phyloP scores from a whole-genome alignment of 2,329 filamentous ascomycete genomes.

The Ophiostoma populinum region DNA sequence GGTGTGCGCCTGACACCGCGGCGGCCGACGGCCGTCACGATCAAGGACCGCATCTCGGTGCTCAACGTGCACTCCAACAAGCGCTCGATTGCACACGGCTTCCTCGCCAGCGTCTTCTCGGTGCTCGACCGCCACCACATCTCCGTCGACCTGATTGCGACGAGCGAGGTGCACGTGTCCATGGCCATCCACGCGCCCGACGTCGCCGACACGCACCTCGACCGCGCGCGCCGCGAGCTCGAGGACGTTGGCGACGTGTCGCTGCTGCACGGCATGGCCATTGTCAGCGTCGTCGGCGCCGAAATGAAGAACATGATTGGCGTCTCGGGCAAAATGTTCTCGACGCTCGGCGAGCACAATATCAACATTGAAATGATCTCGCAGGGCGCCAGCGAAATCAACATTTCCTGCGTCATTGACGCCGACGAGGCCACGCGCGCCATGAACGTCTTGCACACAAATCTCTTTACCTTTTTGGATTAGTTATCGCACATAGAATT shows the following conservation, averaged over 20 bases:
- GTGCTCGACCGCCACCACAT: slow-evolving; percentile 76
- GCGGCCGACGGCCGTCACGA: slow-evolving; percentile 77
- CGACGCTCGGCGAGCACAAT: slow-evolving; percentile 77
- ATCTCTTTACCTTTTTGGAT: slow-evolving; percentile 90
- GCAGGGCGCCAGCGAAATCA: slow-evolving; percentile 96
- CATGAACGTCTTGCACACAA: slow-evolving; percentile 91
- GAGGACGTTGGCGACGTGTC: slow-evolving; percentile 76
- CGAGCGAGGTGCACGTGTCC: slow-evolving; percentile 90
- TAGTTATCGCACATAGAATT: too few species aligned
- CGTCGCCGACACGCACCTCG: slow-evolving; percentile 37
- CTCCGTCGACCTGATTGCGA: slow-evolving; percentile 91
- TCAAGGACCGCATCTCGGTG: slow-evolving; percentile 92
- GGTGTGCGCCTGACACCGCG: slow-evolving; percentile 42
- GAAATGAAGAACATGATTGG: slow-evolving; percentile 98
- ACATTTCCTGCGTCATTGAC: slow-evolving; percentile 95
- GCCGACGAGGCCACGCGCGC: slow-evolving; percentile 79
- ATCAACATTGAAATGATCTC: slow-evolving; percentile 99
- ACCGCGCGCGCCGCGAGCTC: slow-evolving; percentile 36
- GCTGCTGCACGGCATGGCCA: slow-evolving; percentile 81
- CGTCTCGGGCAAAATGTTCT: slow-evolving; percentile 88
- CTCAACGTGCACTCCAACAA: slow-evolving; percentile 98
- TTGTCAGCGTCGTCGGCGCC: slow-evolving; percentile 81
- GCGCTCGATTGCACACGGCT: slow-evolving; percentile 86
- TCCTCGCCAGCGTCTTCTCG: slow-evolving; percentile 84
- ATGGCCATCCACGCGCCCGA: slow-evolving; percentile 84